Evolutionary conservation across 768 basidiomycete species (phyloP).

Genomic region (Tremella mesenterica): DNA sequence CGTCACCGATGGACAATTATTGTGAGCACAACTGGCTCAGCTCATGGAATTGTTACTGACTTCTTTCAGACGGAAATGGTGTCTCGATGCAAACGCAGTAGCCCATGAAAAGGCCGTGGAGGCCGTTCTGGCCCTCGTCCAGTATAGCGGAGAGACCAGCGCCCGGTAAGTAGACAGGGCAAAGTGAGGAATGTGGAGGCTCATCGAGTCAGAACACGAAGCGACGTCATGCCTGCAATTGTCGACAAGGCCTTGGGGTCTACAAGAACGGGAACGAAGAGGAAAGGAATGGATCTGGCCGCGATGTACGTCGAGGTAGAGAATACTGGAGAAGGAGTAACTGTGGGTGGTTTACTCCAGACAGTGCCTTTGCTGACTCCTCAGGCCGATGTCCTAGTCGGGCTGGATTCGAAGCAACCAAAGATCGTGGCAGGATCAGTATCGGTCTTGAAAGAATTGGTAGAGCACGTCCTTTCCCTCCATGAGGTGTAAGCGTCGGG

Average conservation of each 20-base stretch:
- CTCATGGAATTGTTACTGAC: neutral
- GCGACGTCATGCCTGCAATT: slow-evolving; percentile 69
- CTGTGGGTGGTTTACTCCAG: slow-evolving; percentile 55
- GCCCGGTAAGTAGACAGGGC: slow-evolving; percentile 48
- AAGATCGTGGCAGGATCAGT: slow-evolving; percentile 80
- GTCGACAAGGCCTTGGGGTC: slow-evolving; percentile 96
- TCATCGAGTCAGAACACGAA: neutral
- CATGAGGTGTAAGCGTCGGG: neutral
- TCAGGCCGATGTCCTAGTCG: slow-evolving; percentile 70
- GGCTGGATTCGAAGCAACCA: slow-evolving; percentile 84
- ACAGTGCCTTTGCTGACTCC: neutral
- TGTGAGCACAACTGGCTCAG: slow-evolving; percentile 41
- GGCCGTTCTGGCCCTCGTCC: slow-evolving; percentile 72
- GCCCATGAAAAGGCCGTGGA: slow-evolving; percentile 98
- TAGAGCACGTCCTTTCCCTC: slow-evolving; percentile 60
- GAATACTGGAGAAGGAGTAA: slow-evolving; percentile 73
- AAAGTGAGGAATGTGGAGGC: no score
- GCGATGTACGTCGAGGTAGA: slow-evolving; percentile 90
- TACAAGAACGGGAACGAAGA: slow-evolving; percentile 78
- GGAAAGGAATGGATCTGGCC: slow-evolving; percentile 72
- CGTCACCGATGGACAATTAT: slow-evolving; percentile 61
- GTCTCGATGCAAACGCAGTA: slow-evolving; percentile 83
- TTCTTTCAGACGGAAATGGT: slow-evolving; percentile 61
- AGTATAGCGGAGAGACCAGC: slow-evolving; percentile 81
- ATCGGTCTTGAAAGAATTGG: slow-evolving; percentile 67